phyloP scores from a whole-genome alignment of 1,139 yeast genomes.

The Debaryomyces nepalensis region DNA sequence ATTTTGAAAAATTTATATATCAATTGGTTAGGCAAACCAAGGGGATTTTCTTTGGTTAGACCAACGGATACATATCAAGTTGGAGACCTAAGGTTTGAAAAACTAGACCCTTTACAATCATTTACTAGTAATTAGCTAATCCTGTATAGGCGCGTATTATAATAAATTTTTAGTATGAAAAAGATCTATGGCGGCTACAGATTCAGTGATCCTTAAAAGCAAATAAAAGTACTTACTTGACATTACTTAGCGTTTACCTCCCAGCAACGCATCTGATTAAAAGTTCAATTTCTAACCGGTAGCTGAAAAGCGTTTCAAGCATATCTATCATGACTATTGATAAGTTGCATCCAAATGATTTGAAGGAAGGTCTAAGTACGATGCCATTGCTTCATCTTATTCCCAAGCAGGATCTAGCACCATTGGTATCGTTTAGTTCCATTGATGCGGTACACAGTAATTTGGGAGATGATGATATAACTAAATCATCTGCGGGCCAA shows the following conservation, averaged over 20 bases:
- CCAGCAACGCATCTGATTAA: too few species aligned
- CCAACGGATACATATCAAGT: constrained; percentile 37
- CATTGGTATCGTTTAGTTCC: constrained; percentile 22
- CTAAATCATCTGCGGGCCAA: constrained; percentile 9
- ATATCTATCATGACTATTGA: constrained; percentile 12
- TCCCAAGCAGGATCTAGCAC: constrained; percentile 35
- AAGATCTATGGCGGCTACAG: constrained; percentile 11
- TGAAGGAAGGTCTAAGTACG: constrained; percentile 30
- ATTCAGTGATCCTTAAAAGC: too few species aligned
- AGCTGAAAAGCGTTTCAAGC: constrained; percentile 1
- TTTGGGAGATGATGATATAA: constrained; percentile 4
- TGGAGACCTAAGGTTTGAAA: constrained; percentile 52
- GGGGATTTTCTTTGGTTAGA: constrained; percentile 48
- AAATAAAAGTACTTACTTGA: too few species aligned
- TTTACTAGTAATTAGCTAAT: constrained; percentile 2
- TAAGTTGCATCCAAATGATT: constrained; percentile 22
- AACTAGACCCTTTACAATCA: constrained; percentile 25
- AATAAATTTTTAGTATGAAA: constrained; percentile 1
- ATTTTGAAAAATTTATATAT: constrained; percentile 44
- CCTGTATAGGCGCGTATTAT: constrained; percentile 8
- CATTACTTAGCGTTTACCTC: too few species aligned
- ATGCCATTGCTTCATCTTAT: constrained; percentile 36
- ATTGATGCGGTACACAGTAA: constrained; percentile 15
- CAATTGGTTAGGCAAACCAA: constrained; percentile 54
- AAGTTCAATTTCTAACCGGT: too few species aligned